A percentile compares a stretch with the other conserved stretches of the same genome.
These are phyloP conservation scores for Pythium aristosporum DNA, from an alignment of 352 stramenopile species.

Conservation along the genomic window DNA sequence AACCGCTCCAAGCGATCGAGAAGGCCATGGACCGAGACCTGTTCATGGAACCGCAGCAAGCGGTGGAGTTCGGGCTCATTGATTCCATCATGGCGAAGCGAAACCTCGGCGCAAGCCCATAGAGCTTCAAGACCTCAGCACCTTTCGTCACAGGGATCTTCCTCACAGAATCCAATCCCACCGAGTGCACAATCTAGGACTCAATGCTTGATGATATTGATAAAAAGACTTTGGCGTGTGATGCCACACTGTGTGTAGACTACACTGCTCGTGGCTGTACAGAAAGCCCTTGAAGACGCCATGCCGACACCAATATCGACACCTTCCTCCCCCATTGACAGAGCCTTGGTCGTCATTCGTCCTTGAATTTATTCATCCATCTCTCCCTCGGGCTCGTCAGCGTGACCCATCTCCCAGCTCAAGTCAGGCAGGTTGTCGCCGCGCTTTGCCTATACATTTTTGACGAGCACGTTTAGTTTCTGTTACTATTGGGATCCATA, in stretches of 20 bases:
- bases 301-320: not conserved
- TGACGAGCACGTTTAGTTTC: not conserved
- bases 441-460: constrained; percentile 52
- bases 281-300: not conserved
- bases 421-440: constrained; percentile 75
- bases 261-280: not conserved
- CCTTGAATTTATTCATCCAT: constrained; percentile 66
- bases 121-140: not conserved
- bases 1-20: constrained; percentile 77
- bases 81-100: constrained; percentile 79
- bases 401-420: constrained; percentile 79
- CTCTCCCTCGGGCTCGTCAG: constrained; percentile 76
- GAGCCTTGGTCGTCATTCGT: not conserved
- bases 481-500: not conserved
- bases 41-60: constrained; percentile 79
- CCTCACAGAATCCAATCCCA: too few species aligned
- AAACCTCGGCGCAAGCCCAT: constrained; percentile 16
- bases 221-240: not conserved
- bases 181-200: not conserved
- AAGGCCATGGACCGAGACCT: constrained; percentile 86
- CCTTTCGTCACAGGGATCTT: too few species aligned
- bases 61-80: constrained; percentile 82
- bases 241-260: not conserved
- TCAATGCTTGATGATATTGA: constrained; percentile 19
- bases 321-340: not conserved